Evolutionary conservation across 805 yeast species (phyloP).

Genomic region (Wickerhamiella vanderwaltii): DNA sequence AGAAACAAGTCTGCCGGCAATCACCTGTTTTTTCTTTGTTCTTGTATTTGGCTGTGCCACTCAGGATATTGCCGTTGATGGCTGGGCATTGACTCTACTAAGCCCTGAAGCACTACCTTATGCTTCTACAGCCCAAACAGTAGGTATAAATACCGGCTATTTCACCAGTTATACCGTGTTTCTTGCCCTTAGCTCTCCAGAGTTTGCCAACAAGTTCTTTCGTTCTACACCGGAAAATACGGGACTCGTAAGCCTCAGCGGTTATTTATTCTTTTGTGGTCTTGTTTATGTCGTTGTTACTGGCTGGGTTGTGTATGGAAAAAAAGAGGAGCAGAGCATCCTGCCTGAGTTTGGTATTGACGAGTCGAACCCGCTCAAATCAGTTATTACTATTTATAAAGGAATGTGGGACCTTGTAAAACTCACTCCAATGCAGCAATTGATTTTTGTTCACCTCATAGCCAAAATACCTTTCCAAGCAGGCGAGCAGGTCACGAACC

Average conservation of each 20-base stretch:
- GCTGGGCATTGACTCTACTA: slow-evolving; percentile 91
- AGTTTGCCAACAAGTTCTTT: slow-evolving; percentile 78
- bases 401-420: slow-evolving; percentile 32
- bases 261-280: slow-evolving; percentile 72
- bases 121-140: slow-evolving; percentile 95
- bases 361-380: slow-evolving; percentile 4
- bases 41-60: slow-evolving; percentile 88
- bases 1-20: slow-evolving; percentile 34
- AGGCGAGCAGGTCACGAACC: slow-evolving; percentile 89
- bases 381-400: slow-evolving; percentile 24
- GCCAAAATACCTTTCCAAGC: slow-evolving; percentile 91
- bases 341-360: slow-evolving; percentile 9
- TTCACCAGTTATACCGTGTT: slow-evolving; percentile 86
- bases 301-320: slow-evolving; percentile 40
- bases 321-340: slow-evolving; percentile 57
- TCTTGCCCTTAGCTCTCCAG: slow-evolving; percentile 79
- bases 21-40: slow-evolving; percentile 62
- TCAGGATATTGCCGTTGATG: slow-evolving; percentile 97
- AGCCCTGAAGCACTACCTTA: slow-evolving; percentile 67
- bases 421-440: slow-evolving; percentile 54
- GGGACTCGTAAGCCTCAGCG: slow-evolving; percentile 62
- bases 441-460: slow-evolving; percentile 61
- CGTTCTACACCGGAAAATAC: slow-evolving; percentile 45
- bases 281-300: slow-evolving; percentile 58
- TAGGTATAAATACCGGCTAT: slow-evolving; percentile 89